Conservation (phyloP, 2,329 filamentous ascomycete genomes). For the Diaporthe helianthi region DNA sequence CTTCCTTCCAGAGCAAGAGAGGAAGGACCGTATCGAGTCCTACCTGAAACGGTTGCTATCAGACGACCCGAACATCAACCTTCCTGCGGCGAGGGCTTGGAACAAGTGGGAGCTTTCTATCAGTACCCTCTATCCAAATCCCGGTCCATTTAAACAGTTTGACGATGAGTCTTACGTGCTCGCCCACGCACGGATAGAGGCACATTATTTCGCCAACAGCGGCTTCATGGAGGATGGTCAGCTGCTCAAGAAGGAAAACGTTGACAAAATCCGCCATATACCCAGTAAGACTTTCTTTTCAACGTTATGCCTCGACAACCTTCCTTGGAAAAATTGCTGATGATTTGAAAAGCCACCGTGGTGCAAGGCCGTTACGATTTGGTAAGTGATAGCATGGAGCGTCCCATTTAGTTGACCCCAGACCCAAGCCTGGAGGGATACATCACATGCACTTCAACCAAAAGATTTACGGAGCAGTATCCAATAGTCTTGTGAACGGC, state of each 20-base stretch:
- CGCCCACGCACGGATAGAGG: constrained; percentile 8
- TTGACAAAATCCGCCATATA: constrained; percentile 13
- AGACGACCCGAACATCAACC: constrained; percentile 36
- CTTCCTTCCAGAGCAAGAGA: background rate
- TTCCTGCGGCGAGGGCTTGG: constrained; percentile 18
- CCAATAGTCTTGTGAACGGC: no score
- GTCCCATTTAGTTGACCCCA: no score
- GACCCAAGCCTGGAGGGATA: no score
- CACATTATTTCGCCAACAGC: constrained; percentile 1
- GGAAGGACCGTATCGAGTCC: background rate
- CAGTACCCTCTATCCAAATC: background rate
- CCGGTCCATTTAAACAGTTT: background rate
- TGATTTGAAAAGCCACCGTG: background rate
- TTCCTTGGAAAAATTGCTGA: background rate
- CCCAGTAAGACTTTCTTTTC: background rate
- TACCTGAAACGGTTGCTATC: constrained; percentile 43
- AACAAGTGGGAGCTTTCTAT: constrained; percentile 17
- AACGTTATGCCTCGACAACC: fast-evolving
- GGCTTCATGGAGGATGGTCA: constrained; percentile 9
- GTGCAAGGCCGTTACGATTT: constrained; percentile 11
- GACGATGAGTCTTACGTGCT: constrained; percentile 17
- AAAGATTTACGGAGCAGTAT: background rate
- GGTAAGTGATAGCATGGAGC: background rate
- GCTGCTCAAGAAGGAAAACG: background rate
- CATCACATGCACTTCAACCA: no score